Percentiles rank a stretch among this genome's conserved stretches.
phyloP scores from a whole-genome alignment of 2,329 filamentous ascomycete genomes.

The Trichoderma pleuroti region DNA sequence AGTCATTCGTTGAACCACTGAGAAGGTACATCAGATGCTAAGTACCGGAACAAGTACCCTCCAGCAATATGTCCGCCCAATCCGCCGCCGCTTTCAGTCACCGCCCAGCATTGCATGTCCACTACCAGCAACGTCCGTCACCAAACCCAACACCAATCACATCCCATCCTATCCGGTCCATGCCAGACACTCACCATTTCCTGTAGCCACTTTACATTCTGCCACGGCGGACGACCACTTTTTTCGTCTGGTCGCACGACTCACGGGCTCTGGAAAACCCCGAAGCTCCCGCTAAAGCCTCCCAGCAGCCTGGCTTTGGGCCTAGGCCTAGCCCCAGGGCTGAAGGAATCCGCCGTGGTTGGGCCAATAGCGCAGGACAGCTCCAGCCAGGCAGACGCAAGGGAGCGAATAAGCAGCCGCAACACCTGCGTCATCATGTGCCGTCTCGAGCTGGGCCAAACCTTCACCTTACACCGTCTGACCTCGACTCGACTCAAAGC shows the following conservation, averaged over 20 bases:
- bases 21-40: neutral
- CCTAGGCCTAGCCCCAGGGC: slow-evolving; percentile 2
- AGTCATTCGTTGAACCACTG: neutral
- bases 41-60: neutral
- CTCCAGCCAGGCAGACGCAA: slow-evolving; percentile 11
- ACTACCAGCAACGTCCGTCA: neutral
- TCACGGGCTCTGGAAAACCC: slow-evolving; percentile 15
- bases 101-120: neutral
- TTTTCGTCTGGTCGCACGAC: no score
- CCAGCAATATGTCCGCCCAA: neutral
- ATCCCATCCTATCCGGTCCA: neutral
- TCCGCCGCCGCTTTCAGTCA: neutral
- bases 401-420: slow-evolving; percentile 13
- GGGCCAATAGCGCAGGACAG: slow-evolving; percentile 1
- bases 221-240: no score
- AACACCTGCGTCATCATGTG: slow-evolving; percentile 16
- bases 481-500: neutral
- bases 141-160: neutral
- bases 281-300: slow-evolving; percentile 8
- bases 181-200: neutral
- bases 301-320: neutral
- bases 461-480: slow-evolving; percentile 16
- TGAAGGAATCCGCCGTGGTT: neutral
- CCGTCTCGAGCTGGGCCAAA: neutral
- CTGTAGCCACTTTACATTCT: neutral